These are phyloP conservation scores for Pneumocystis carinii DNA, from an alignment of 1,139 yeast species.

Conservation along the genomic window DNA sequence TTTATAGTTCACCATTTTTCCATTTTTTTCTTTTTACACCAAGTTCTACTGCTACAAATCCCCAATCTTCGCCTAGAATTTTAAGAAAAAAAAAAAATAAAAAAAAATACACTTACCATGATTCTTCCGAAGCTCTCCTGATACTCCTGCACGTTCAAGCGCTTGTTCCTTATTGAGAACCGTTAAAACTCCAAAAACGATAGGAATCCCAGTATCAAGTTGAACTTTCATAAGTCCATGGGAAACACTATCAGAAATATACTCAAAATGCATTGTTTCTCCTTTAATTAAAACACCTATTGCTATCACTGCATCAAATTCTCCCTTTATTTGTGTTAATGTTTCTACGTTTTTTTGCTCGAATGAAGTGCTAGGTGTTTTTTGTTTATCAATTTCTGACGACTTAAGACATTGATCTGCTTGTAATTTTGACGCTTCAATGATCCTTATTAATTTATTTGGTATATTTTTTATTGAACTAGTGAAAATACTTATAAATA, in stretches of 20 bases:
- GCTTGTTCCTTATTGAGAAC: conserved; percentile 93
- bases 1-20: not conserved
- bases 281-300: conserved; percentile 94
- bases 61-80: not conserved
- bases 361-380: not conserved
- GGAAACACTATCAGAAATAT: conserved; percentile 82
- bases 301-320: conserved; percentile 73
- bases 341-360: not conserved
- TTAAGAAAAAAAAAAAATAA: not conserved
- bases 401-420: not conserved
- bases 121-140: not conserved
- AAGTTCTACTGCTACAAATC: not conserved
- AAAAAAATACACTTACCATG: not conserved
- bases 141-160: conserved; percentile 64
- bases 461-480: not conserved
- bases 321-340: conserved; percentile 19
- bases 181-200: conserved; percentile 83
- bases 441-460: not conserved
- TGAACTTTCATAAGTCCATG: conserved; percentile 75
- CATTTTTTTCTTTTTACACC: not conserved
- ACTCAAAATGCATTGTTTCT: conserved; percentile 94
- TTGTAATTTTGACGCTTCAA: not conserved
- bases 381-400: not conserved
- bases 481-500: not conserved
- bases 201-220: conserved; percentile 55